phyloP scores from a whole-genome alignment of 805 yeast species.

The Candida loeiensis region DNA sequence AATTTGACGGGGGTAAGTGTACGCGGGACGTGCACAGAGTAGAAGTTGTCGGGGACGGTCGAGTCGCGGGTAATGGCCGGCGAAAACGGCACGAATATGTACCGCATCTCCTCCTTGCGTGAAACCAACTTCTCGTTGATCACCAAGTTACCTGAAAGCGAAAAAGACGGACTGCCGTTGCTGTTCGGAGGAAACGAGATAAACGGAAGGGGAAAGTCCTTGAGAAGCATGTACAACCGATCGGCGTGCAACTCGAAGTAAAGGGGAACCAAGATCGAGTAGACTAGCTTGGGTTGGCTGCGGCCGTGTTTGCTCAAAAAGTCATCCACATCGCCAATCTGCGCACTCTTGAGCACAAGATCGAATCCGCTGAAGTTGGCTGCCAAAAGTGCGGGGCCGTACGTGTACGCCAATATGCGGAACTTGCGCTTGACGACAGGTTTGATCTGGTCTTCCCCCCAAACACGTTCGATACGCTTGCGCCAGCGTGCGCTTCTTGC shows the following conservation, averaged over 20 bases:
- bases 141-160: constrained; percentile 44
- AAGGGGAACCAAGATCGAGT: constrained; percentile 54
- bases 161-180: constrained; percentile 21
- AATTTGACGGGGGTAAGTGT: constrained; percentile 63
- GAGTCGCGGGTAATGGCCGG: constrained; percentile 40
- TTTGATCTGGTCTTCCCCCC: constrained; percentile 35
- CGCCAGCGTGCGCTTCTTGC: constrained; percentile 25
- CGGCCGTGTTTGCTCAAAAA: constrained; percentile 37
- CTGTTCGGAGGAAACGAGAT: constrained; percentile 44
- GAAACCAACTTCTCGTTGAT: constrained; percentile 54
- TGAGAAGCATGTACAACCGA: constrained; percentile 41
- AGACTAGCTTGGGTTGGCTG: constrained; percentile 51
- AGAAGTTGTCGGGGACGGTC: constrained; percentile 42
- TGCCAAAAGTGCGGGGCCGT: constrained; percentile 33
- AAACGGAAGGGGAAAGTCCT: constrained; percentile 59
- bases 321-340: constrained; percentile 32
- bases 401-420: constrained; percentile 31
- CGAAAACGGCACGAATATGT: constrained; percentile 56
- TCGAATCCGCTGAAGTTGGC: constrained; percentile 30
- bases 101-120: constrained; percentile 42
- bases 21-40: constrained; percentile 55
- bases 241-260: constrained; percentile 43
- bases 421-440: constrained; percentile 30
- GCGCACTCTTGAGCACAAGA: constrained; percentile 24
- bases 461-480: constrained; percentile 21